Evolutionary conservation across 2,329 filamentous ascomycete species (phyloP), one percentile per base, ranked within the genome.

Genomic region (Exserohilum turcica): DNA sequence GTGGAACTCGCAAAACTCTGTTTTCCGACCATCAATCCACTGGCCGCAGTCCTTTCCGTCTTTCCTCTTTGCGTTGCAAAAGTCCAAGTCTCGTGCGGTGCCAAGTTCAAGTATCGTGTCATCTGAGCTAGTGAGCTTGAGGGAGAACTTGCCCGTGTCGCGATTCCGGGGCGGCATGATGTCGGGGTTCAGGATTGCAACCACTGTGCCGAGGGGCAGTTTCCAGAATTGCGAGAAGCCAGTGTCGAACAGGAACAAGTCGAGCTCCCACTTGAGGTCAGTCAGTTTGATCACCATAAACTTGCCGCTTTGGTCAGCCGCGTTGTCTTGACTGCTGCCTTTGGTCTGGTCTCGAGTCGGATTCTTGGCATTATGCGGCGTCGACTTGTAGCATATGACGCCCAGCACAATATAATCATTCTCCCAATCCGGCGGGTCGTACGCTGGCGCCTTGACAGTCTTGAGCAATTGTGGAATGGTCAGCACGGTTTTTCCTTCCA

Each of bases 221-320:
- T 96, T 96, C 88, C 93, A 97, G 78, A 94, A 99, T 48, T 90
- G 86, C 13, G 90, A 88, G 66, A 97, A 97, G 6, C 91, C 95
- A 0, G 88, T 86, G 65, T 90, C 90, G 75, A 99, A 99, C 12
- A 99, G 84, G 65, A 92, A 97, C 36, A 97, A 82, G 60, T 97
- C 92, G 10, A 99, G 75, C 64, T 96, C 91, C 85, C 87, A 96
- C 65, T 91, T 88, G 9, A 99, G 79, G 73, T 99, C 93, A 0
- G 90, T 91, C 2, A 99, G 80, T 2, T 86, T 90, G 57, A 99
- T 79, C 1, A 93, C 88, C 90, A 99, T 97, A 78, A 95, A 99
- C 73, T 96, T 97, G 43, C 88, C 88, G 16, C 82, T 77, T 39
- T 81, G 80, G 48, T 87, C 82, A 8, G 84, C 80, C 42, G 83